Base-by-base conservation (phyloP, 1,284 basidiomycete species). In the Xerocomus nothofagi region DNA sequence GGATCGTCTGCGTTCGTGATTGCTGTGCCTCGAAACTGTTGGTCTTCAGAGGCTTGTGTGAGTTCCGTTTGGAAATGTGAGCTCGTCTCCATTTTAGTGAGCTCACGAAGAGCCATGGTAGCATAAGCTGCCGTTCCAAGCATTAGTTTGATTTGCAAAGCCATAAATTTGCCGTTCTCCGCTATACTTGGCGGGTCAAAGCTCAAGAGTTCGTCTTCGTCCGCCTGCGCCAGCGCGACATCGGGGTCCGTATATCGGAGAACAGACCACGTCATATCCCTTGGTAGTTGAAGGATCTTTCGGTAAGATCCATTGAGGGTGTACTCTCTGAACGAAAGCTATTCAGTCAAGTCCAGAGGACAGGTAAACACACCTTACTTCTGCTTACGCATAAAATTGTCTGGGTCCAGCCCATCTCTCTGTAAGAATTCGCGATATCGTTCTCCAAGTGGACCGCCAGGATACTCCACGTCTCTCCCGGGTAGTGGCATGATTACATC, bases 401-500 rank as follows among this genome's bases (percentile, higher is more conserved):
- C 79, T 3, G 91, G 88, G 70, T 97, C 91, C 21, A 99, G 71
- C 0, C 92, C 93, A 69, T 99, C 95, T 56, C 80, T 76, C 49
- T 73, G 74, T 52, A 99, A 77, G 62, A 93, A 91, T 57, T 89
- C 81, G 52, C 76, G 77, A 69, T 96, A 98, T 49, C 84, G 79
- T 56, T 93, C 84, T 17, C 91, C 89, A 20, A 97, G 82, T 33
- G 76, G 66, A 11, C 93, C 92, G 5, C 85, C 86, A 0, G 95
- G 94, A 60, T 92, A 93, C 33, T 88, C 85, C 24, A 98, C 91
- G 62, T 96, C 91, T 60, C 86, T 91, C 5, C 97, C 97, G 21
- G 96, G 93, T 27, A 98, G 73, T 6, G 97, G 96, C 82, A 99
- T 91, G 54, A 98, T 82, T 32, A 99, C 89, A 68, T 99, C 95